phyloP scores from a whole-genome alignment of 306 rosid genomes.

The Sechiopsis laciniata region DNA sequence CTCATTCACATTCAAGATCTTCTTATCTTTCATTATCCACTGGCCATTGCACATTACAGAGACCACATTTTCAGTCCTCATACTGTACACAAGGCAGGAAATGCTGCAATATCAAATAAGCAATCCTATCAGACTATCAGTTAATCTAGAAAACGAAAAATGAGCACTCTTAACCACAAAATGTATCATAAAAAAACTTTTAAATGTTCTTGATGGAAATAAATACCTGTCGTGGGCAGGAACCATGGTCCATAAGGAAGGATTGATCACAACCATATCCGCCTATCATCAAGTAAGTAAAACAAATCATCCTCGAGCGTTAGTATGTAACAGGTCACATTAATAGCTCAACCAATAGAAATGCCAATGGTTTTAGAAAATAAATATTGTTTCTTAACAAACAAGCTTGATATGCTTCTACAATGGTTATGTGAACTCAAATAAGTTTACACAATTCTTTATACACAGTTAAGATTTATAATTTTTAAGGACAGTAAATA shows the following conservation, averaged over 20 bases:
- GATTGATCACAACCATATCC: slow-evolving; percentile 69
- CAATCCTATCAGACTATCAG: slow-evolving; percentile 24
- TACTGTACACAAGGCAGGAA: slow-evolving; percentile 69
- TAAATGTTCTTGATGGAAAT: slow-evolving; percentile 17
- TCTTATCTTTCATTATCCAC: slow-evolving; percentile 86
- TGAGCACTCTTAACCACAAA: neutral
- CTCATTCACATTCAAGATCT: slow-evolving; percentile 61
- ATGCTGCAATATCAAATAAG: slow-evolving; percentile 45
- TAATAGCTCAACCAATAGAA: slow-evolving; percentile 2
- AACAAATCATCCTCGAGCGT: slow-evolving; percentile 30
- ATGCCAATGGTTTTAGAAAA: neutral
- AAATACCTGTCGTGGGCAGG: slow-evolving; percentile 73
- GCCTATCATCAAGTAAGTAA: slow-evolving; percentile 42
- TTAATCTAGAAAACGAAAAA: neutral
- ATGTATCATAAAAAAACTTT: neutral
- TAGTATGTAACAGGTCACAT: neutral
- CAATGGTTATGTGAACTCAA: neutral
- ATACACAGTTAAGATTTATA: too few species aligned
- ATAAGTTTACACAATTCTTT: neutral
- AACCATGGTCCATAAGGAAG: slow-evolving; percentile 69
- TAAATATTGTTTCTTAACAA: neutral
- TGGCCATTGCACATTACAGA: slow-evolving; percentile 79
- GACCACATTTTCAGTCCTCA: slow-evolving; percentile 72
- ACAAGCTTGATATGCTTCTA: neutral
- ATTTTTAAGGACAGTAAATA: slow-evolving; percentile 6